Evolutionary conservation across 768 basidiomycete genomes (phyloP).

Genomic region (Chalciporus sphaerocephalus): DNA sequence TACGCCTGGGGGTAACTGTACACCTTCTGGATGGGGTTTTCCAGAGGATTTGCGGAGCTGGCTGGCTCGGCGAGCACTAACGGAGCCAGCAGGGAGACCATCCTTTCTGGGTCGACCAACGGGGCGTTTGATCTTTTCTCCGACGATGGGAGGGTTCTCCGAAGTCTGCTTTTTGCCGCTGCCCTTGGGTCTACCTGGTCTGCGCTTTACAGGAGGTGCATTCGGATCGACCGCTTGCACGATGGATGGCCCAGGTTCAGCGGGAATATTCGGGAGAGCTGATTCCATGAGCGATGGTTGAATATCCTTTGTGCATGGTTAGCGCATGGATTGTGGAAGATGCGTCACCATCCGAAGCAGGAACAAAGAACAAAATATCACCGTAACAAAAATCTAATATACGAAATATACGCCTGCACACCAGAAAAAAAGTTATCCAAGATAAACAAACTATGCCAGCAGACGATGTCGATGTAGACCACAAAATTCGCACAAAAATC

Average conservation of each 20-base stretch:
- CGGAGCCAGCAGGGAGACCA: conserved; percentile 73
- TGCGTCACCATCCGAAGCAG: conserved; percentile 18
- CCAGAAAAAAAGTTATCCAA: conserved; percentile 33
- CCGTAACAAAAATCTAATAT: conserved; percentile 31
- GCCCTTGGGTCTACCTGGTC: conserved; percentile 74
- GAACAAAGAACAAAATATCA: conserved; percentile 24
- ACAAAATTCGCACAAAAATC: conserved; percentile 17
- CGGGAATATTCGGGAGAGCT: conserved; percentile 23
- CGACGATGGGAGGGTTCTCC: conserved; percentile 34
- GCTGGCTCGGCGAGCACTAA: conserved; percentile 41
- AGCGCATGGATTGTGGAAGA: conserved; percentile 14
- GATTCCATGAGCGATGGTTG: conserved; percentile 21
- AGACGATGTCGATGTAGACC: conserved; percentile 17
- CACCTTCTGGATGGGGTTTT: conserved; percentile 19
- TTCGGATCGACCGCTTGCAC: conserved; percentile 29
- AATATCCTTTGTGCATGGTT: conserved; percentile 24
- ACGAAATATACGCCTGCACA: conserved; percentile 25
- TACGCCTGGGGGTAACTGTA: conserved; percentile 25
- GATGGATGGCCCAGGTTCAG: conserved; percentile 26
- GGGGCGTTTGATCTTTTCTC: conserved; percentile 66
- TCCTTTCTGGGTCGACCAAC: conserved; percentile 81
- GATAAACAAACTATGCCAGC: conserved; percentile 28
- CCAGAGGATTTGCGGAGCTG: conserved; percentile 40
- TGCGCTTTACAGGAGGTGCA: conserved; percentile 49
- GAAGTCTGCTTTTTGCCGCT: conserved; percentile 64